Evolutionary conservation across 345 rosid species (phyloP), one percentile per base, ranked within the genome.

Genomic region (Hibiscus trionum): DNA sequence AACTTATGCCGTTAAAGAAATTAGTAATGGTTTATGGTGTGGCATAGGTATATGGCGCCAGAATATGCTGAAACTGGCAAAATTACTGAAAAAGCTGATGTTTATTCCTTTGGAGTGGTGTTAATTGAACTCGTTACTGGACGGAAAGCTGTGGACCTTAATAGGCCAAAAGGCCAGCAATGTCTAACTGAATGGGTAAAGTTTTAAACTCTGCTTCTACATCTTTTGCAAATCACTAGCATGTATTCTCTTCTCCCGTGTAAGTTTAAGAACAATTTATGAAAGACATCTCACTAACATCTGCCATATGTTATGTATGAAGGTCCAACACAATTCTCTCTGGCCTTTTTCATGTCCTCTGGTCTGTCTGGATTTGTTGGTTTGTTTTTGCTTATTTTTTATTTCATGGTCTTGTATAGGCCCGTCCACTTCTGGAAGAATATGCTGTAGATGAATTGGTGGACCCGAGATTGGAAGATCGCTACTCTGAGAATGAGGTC

Each of bases 81-180:
- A 77, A 91, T 96, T 61, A 96, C 97, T 14, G 98, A 96, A 70
- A 96, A 93, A 69, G 98, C 99, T 1, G 99, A 93, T 87, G 95
- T 96, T 63, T 96, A 93, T 83, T 96, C 99, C 26, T 93, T 96
- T 11, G 99, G 99, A n/a, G 98, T 96, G 63, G 99, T 96, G 72
- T 76, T 93, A 84, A 88, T 88, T 46, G 99, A 96, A 87, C 96
- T 96, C 69, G 95, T 96, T 62, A 93, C 97, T 0, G 99, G 99
- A 70, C 80, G 98, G 73, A 93, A 89, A 86, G 97, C 98, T 44
- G 93, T 96, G 75, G 99, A 96, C 72, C 88, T 96, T 70, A 79
- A 80, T 46, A 83, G 84, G 78, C 99, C 99, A 0, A 96, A 89
- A 84, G 99, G 99, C 66, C 97, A 96, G 82, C 98, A 96, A 64